These are phyloP conservation scores for Fusarium pseudonygamai DNA, from an alignment of 2,329 filamentous ascomycete species.

Conservation along the genomic window DNA sequence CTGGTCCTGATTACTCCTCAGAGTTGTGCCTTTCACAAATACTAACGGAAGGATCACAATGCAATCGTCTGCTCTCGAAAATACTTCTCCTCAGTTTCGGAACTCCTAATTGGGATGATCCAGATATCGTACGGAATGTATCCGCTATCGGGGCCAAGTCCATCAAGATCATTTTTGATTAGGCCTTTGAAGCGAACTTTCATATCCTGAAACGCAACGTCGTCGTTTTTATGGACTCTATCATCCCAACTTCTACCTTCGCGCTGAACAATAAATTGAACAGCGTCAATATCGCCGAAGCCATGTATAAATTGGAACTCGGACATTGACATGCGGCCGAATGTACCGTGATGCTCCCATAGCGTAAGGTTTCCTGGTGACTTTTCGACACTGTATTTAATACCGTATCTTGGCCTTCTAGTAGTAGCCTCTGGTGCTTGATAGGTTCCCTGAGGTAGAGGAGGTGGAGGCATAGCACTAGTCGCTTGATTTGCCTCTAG, in stretches of 20 bases:
- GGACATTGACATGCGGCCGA: not conserved
- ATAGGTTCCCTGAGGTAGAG: not conserved
- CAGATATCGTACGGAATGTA: constrained; percentile 8
- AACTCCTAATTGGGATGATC: not conserved
- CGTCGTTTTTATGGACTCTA: not conserved
- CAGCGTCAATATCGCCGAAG: not conserved
- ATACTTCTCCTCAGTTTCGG: not conserved
- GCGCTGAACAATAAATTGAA: constrained; percentile 1
- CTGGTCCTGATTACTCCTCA: not conserved
- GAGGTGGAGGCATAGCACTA: not conserved
- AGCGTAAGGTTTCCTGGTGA: not conserved
- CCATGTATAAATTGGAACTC: not conserved
- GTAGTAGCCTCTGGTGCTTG: no score
- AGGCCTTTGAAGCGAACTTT: not conserved
- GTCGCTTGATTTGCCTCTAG: not conserved
- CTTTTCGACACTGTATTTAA: constrained; percentile 2
- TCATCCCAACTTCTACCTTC: constrained; percentile 19
- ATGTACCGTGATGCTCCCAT: not conserved
- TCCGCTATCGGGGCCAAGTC: not conserved
- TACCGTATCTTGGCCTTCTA: not conserved
- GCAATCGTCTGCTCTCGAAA: not conserved
- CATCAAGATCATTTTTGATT: not conserved
- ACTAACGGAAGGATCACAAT: not conserved
- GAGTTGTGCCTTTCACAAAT: no score
- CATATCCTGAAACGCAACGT: constrained; percentile 9